Evolutionary conservation across 2,329 filamentous ascomycete species (phyloP), one percentile per base, ranked within the genome.

Genomic region (Hymenoscyphus infarciens): DNA sequence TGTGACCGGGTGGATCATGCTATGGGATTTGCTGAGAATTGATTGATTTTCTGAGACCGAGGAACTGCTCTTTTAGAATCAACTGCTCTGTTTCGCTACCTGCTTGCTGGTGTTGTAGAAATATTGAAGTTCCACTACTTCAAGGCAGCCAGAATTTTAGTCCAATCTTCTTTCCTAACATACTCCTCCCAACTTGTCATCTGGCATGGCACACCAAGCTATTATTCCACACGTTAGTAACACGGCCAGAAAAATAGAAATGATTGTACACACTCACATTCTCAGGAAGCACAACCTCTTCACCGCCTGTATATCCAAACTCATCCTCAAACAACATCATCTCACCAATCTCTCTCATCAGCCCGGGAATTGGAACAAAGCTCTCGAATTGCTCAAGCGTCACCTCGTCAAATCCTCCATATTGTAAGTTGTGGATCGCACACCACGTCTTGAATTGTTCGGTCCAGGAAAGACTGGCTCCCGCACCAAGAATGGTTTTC

Each of bases 271-370:
- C n/a, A 62, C 67, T 65, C 27, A 68, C 66, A 62, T 68, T 60
- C 25, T 52, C 60, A 35, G 73, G 72, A 64, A 73, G 70, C 2
- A 76, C 64, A 7, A 75, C 67, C 6, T 70, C 67, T 62, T 77
- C 74, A 11, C 74, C 60, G 58, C 76, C 75, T 62, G 74, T 69
- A 60, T 75, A 78, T 1, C 75, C 75, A 67, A 72, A 76, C 49
- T 66, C 65, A 54, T 64, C 61, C 42, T 61, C 64, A 52, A 70
- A 68, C 7, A 62, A 63, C 57, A 72, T 73, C 71, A 75, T 77
- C 61, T 77, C 74, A 0, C 68, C 72, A 19, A 77, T 57, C 62
- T 78, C 76, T 16, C 55, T 63, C 4, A 67, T 68, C 25, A 67
- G 33, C 10, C 66, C 65, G 0, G 62, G 62, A 63, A n/a, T 69